phyloP scores from a whole-genome alignment of 2,329 filamentous ascomycete species.

The Sarocladiaceae sp. region DNA sequence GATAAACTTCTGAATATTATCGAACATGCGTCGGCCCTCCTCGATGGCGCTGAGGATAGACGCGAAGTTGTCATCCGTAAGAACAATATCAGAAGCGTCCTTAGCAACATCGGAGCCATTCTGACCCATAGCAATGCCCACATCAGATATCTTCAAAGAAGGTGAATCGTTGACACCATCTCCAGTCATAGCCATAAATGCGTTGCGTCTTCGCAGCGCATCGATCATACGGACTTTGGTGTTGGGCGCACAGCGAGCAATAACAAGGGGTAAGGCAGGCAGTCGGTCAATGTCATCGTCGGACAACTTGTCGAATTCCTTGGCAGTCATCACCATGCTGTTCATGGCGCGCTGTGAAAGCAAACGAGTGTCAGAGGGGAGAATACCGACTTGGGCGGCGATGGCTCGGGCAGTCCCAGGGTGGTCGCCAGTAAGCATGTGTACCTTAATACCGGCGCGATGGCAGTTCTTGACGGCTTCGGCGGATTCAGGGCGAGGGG shows the following conservation, averaged over 20 bases:
- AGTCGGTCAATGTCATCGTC: slow-evolving; percentile 57
- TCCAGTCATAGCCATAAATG: slow-evolving; percentile 61
- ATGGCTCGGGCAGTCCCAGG: slow-evolving; percentile 59
- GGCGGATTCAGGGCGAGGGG: slow-evolving; percentile 61
- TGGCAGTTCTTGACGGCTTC: slow-evolving; percentile 52
- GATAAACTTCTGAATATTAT: slow-evolving; percentile 65
- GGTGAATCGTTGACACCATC: slow-evolving; percentile 65
- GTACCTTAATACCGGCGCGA: slow-evolving; percentile 56
- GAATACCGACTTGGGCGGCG: slow-evolving; percentile 56
- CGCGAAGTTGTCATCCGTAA: slow-evolving; percentile 63
- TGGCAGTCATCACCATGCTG: slow-evolving; percentile 59
- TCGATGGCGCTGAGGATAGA: slow-evolving; percentile 60
- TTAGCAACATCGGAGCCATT: slow-evolving; percentile 61
- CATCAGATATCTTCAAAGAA: slow-evolving; percentile 57
- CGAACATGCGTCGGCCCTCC: slow-evolving; percentile 59
- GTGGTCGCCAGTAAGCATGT: slow-evolving; percentile 67
- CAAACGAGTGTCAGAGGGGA: slow-evolving; percentile 33
- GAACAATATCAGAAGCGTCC: slow-evolving; percentile 55
- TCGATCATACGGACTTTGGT: slow-evolving; percentile 69
- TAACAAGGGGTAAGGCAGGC: slow-evolving; percentile 56
- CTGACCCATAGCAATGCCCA: slow-evolving; percentile 63
- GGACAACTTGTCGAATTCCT: slow-evolving; percentile 60
- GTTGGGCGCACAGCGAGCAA: slow-evolving; percentile 59
- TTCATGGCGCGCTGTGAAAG: slow-evolving; percentile 45
- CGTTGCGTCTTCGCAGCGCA: slow-evolving; percentile 55